A percentile compares a stretch with the other conserved stretches of the same genome.
Evolutionary conservation across 805 yeast genomes (phyloP).

Genomic region (Zygosaccharomyces lentus): DNA sequence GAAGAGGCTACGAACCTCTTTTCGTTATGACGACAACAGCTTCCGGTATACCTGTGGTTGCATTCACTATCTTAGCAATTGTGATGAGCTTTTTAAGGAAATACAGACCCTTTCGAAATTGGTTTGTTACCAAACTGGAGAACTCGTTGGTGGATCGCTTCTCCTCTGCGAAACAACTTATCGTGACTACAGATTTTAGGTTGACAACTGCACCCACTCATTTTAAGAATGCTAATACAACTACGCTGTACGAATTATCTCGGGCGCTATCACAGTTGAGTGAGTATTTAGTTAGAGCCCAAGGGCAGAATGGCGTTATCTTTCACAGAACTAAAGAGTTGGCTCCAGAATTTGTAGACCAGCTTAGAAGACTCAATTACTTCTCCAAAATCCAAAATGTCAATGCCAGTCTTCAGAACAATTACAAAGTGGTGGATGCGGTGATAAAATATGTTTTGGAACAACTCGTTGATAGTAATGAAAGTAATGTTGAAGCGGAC

Average conservation of each 20-base stretch:
- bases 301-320: constrained; percentile 20
- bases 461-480: constrained; percentile 24
- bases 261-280: constrained; percentile 15
- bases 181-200: constrained; percentile 12
- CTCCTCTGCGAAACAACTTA: constrained; percentile 12
- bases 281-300: constrained; percentile 20
- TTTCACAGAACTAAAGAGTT: constrained; percentile 20
- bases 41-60: constrained; percentile 8
- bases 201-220: constrained; percentile 10
- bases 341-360: constrained; percentile 7
- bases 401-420: constrained; percentile 45
- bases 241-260: constrained; percentile 13
- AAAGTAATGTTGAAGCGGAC: constrained; percentile 28
- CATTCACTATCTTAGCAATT: constrained; percentile 18
- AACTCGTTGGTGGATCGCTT: constrained; percentile 15
- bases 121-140: constrained; percentile 20
- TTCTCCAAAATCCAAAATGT: constrained; percentile 46
- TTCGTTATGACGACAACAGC: constrained; percentile 1
- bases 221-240: constrained; percentile 2
- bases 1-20: background rate
- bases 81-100: constrained; percentile 22
- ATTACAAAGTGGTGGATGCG: constrained; percentile 44
- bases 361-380: constrained; percentile 47
- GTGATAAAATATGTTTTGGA: constrained; percentile 41
- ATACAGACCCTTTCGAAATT: constrained; percentile 19